phyloP scores from a whole-genome alignment of 2,329 filamentous ascomycete genomes.

The Fulvia fulva region DNA sequence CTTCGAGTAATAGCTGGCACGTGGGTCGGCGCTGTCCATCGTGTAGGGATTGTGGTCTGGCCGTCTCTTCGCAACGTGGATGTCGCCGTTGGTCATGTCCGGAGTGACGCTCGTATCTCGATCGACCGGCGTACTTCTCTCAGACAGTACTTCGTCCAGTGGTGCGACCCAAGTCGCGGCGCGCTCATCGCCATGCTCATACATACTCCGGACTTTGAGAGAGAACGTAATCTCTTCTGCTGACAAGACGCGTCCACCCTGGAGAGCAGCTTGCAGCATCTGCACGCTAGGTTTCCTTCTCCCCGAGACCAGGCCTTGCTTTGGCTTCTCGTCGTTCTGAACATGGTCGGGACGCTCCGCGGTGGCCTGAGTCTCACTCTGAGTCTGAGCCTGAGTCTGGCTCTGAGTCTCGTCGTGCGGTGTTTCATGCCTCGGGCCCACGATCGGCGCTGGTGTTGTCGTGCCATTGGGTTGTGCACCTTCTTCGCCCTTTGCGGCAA shows the following conservation, averaged over 20 bases:
- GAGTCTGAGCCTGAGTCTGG: not conserved
- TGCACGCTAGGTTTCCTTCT: conserved; percentile 34
- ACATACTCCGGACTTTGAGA: conserved; percentile 61
- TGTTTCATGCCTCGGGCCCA: not conserved
- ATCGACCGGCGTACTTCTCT: conserved; percentile 4
- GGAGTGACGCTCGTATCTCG: conserved; percentile 11
- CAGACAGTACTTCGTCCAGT: conserved; percentile 7
- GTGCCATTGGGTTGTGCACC: not conserved
- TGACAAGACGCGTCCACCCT: conserved; percentile 51
- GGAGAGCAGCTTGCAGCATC: conserved; percentile 35
- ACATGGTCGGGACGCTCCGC: not conserved
- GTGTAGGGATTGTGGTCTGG: not conserved
- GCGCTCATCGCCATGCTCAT: conserved; percentile 57
- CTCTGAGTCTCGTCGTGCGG: not conserved
- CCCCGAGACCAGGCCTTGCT: conserved; percentile 24
- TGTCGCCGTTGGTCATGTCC: conserved; percentile 2
- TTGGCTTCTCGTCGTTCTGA: conserved; percentile 2
- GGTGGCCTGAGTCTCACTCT: not conserved
- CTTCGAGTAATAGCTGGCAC: conserved; percentile 29
- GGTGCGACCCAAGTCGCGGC: conserved; percentile 41
- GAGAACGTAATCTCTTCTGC: conserved; percentile 61
- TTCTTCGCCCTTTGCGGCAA: conserved; percentile 24
- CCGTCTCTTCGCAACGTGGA: conserved; percentile 3
- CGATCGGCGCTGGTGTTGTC: not conserved
- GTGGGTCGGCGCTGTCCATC: conserved; percentile 3